Evolutionary conservation across 176 grass and related monocot genomes (phyloP).

Genomic region (Carex parvula): DNA sequence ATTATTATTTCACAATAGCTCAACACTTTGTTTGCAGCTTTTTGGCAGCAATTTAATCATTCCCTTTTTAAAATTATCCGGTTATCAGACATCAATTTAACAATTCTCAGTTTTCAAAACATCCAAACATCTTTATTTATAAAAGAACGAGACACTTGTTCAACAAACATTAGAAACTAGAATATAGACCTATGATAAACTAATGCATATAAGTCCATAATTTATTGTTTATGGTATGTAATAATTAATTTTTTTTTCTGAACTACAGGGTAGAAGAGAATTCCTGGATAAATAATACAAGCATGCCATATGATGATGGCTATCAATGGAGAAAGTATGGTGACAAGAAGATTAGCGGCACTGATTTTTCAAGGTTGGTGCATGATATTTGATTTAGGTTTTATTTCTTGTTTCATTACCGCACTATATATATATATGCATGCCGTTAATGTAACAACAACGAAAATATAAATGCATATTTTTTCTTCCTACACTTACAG

Average conservation of each 20-base stretch:
- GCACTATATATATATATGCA: too few species aligned
- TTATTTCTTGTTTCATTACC: too few species aligned
- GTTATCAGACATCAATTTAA: neutral
- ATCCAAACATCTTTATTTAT: too few species aligned
- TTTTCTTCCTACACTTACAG: neutral
- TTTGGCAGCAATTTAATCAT: neutral
- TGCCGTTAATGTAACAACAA: too few species aligned
- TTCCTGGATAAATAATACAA: neutral
- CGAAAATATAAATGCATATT: neutral
- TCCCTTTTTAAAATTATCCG: neutral
- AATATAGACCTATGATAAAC: neutral
- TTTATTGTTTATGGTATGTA: neutral
- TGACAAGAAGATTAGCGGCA: constrained; percentile 28
- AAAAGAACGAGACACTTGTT: too few species aligned
- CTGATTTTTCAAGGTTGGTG: constrained; percentile 22
- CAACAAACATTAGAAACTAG: too few species aligned
- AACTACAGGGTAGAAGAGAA: constrained; percentile 7
- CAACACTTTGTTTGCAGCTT: neutral
- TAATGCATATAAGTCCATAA: neutral
- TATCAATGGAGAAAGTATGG: constrained; percentile 42
- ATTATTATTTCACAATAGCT: neutral
- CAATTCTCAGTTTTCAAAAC: neutral
- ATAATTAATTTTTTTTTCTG: neutral
- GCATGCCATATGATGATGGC: constrained; percentile 29
- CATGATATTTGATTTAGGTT: neutral